These are phyloP conservation scores for Salix suchowensis DNA, from an alignment of 345 rosid genomes.

Conservation along the genomic window DNA sequence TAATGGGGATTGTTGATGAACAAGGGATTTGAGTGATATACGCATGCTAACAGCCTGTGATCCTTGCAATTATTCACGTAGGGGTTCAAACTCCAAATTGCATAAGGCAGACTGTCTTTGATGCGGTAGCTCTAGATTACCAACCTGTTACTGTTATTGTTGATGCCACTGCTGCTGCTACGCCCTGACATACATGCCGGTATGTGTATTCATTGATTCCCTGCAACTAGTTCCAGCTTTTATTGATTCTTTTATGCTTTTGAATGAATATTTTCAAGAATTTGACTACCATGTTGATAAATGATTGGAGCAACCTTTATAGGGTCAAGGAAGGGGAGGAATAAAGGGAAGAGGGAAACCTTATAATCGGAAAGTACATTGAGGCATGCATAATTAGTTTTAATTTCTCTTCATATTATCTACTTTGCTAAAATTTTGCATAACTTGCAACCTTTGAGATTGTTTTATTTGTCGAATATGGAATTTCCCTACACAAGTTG, in stretches of 20 bases:
- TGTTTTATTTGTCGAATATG: no score
- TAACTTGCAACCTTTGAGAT: no score
- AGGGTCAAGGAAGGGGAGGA: not conserved
- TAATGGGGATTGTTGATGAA: not conserved
- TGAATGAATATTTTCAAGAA: not conserved
- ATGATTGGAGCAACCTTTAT: not conserved
- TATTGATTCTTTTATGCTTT: not conserved
- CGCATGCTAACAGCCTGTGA: not conserved
- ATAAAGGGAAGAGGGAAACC: not conserved
- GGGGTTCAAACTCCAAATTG: constrained; percentile 90
- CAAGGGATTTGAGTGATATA: not conserved
- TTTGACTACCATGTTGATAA: not conserved
- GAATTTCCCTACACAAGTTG: not conserved
- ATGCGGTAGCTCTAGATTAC: constrained; percentile 72
- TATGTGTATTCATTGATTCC: constrained; percentile 20
- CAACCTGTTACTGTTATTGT: constrained; percentile 46
- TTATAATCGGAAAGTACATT: not conserved
- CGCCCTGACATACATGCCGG: constrained; percentile 70
- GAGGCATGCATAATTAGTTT: no score
- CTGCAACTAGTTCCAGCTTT: not conserved
- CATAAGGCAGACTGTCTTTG: constrained; percentile 83
- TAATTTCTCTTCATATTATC: no score
- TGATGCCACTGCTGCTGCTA: constrained; percentile 91
- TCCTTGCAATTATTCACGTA: constrained; percentile 15
- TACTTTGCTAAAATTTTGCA: no score